Base-by-base conservation (phyloP, 169 alveolate genomes). In the Plasmodium relictum region DNA sequence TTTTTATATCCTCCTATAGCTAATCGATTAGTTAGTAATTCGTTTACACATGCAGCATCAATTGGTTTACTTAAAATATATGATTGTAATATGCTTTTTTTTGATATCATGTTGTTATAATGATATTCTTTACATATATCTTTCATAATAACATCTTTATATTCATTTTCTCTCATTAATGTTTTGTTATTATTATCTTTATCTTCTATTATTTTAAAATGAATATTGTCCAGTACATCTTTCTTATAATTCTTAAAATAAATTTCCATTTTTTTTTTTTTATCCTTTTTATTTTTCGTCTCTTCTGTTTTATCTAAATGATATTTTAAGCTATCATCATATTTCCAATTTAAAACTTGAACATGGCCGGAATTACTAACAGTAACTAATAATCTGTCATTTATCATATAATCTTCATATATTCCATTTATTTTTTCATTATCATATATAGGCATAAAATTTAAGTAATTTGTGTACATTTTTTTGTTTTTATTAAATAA, bases 1-100 rank as follows among this genome's bases (percentile, higher is more conserved):
- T 69, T 66, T 70, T 83, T 85, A 22, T 74, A 89, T 3, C 96
- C 95, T 3, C 94, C 96, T 22, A 93, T 61, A 42, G 92, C 92
- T 20, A 93, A 66, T 63, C 96, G 37, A 61, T 93, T 91, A 41
- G 91, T 80, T 86, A 93, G 41, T 66, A 93, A 42, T 22, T 89
- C 80, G 74, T 92, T 91, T 37, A 69, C 56, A 45, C 71, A 39
- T 10, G 89, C 95, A 10, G 92, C 93, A 18, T 88, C 58, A 7
- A 93, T 39, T 14, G 96, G 96, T 31, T 74, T 74, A 54, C 78
- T 88, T 58, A 90, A 76, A 20, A 92, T 92, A 70, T 88, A 93
- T 3, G 93, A 78, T 41, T 78, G 89, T 41, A 56, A 63, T 37
- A 78, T 65, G 31, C 42, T 69, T 63, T 42, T 68, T 65, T 78